Conservation (phyloP, 805 yeast species). For the Hanseniaspora meyeri region DNA sequence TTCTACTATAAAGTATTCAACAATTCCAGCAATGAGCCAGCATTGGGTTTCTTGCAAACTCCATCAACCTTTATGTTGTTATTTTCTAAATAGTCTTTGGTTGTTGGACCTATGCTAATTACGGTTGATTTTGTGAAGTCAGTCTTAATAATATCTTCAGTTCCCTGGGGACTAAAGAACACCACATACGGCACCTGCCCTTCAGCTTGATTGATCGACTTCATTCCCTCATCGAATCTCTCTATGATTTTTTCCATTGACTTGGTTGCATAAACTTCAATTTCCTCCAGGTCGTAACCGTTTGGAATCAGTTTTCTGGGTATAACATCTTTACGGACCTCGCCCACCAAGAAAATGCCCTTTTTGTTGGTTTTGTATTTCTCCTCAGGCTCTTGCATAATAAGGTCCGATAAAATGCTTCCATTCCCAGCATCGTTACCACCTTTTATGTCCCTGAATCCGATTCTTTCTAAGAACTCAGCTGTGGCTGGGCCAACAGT, state of each 20-base stretch:
- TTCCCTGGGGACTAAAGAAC: constrained; percentile 86
- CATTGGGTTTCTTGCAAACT: constrained; percentile 63
- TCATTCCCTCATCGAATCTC: constrained; percentile 24
- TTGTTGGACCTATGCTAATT: constrained; percentile 91
- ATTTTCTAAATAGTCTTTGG: constrained; percentile 46
- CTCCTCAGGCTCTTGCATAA: constrained; percentile 30
- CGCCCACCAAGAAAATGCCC: constrained; percentile 73
- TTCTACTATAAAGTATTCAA: constrained; percentile 9
- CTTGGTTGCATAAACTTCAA: constrained; percentile 58
- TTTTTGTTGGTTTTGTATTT: constrained; percentile 21
- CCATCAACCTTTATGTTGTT: constrained; percentile 47
- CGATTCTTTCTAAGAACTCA: constrained; percentile 42
- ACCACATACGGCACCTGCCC: constrained; percentile 33
- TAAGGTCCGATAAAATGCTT: constrained; percentile 48
- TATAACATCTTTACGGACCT: constrained; percentile 65
- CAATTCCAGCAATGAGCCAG: constrained; percentile 39
- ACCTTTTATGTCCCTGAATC: constrained; percentile 60
- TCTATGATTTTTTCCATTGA: constrained; percentile 36
- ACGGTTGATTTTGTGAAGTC: constrained; percentile 26
- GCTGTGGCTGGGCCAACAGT: constrained; percentile 91
- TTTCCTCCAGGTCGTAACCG: constrained; percentile 31
- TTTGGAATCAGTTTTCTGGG: constrained; percentile 46
- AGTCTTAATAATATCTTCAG: constrained; percentile 42
- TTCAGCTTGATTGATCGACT: constrained; percentile 37
- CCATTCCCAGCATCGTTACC: constrained; percentile 78